Evolutionary conservation across 164 flowering plant species (phyloP), one percentile per base, ranked within the genome.

Genomic region (Platanus orientalis): DNA sequence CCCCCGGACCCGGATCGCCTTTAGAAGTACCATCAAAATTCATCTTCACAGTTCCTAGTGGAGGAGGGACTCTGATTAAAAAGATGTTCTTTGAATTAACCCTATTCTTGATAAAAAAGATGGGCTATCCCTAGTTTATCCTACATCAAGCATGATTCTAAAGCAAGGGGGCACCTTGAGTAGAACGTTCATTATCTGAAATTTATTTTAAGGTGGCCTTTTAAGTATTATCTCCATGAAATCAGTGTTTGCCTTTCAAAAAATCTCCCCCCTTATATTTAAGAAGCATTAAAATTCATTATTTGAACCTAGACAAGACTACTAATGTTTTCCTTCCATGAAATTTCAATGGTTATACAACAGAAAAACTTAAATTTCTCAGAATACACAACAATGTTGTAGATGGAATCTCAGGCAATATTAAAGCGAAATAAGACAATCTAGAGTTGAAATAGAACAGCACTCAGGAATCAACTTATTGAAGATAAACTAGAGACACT

Each of bases 401-500:
- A 27, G 19, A 58, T 24, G 27, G 10, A 44, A 42, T 30, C n/a
- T 11, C 21, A 49, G 17, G 52, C 52, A 40, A 45, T 23, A 10
- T 21, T 57, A 30, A 56, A 45, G 30, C 44, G 23, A 45, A 30
- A 56, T 9, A 54, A 23, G 52, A 44, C 6, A 44, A 30, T 54
- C 7, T 25, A 42, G 34, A 47, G 40, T 17, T 40, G 5, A 45
- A 23, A 62, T 29, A 36, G 14, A 47, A 4, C 14, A 34, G 7
- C 16, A 30, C 10, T 17, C 2, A 34, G 13, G 9, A 27, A 59
- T 10, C 19, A 52, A 59, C 29, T 52, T 51, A 12, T 16, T 44
- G 49, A 61, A 26, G 39, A 57, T 58, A 19, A 16, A 53, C 2
- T 13, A 61, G 32, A 58, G 10, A 26, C 23, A 77, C 98, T 79